These are phyloP conservation scores for Ophiostoma ips DNA, from an alignment of 2,329 filamentous ascomycete genomes.

Conservation along the genomic window DNA sequence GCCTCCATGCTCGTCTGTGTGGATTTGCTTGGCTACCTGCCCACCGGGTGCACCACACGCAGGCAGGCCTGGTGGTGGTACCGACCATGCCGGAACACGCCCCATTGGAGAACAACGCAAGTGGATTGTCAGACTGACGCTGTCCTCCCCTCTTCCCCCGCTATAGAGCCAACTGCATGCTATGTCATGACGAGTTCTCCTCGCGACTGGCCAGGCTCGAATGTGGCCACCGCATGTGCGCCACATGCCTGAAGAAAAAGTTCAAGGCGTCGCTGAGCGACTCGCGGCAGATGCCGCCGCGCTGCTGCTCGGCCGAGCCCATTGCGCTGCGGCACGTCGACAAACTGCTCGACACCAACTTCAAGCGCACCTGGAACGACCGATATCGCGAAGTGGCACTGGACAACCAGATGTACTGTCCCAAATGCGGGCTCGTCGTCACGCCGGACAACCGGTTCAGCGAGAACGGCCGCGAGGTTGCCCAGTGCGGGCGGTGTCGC, in stretches of 20 bases:
- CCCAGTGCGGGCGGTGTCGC: constrained; percentile 56
- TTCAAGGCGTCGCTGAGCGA: constrained; percentile 67
- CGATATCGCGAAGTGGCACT: constrained; percentile 67
- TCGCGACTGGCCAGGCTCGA: constrained; percentile 55
- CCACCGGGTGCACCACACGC: background rate
- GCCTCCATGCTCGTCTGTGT: no score
- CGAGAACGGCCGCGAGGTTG: constrained; percentile 48
- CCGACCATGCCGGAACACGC: no score
- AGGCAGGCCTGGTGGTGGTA: no score
- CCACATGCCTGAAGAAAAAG: constrained; percentile 56
- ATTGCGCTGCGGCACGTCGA: constrained; percentile 69
- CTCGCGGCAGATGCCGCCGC: constrained; percentile 70
- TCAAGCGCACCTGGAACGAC: constrained; percentile 68
- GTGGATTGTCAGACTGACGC: no score
- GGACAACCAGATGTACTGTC: constrained; percentile 65
- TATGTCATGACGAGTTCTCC: constrained; percentile 57
- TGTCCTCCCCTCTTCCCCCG: no score
- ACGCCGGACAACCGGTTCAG: constrained; percentile 53
- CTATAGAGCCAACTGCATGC: constrained; percentile 53
- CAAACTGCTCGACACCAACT: constrained; percentile 54
- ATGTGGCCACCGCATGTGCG: constrained; percentile 73
- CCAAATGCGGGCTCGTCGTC: constrained; percentile 69
- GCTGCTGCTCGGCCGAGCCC: constrained; percentile 59
- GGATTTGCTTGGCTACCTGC: background rate
- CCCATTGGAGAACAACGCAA: background rate